Base-by-base conservation (phyloP, 306 rosid species). In the Castanea sativa region DNA sequence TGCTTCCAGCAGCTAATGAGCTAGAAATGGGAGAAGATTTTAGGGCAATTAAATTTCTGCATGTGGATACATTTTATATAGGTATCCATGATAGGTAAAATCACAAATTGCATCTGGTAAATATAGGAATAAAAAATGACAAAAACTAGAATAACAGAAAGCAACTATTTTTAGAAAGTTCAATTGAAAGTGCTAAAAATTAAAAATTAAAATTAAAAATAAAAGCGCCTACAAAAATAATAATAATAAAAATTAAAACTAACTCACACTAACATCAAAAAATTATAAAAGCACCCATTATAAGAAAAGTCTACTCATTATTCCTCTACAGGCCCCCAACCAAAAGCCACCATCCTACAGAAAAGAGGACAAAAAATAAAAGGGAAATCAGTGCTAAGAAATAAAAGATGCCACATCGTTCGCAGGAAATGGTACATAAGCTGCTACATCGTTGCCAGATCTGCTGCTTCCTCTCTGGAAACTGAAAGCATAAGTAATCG, bases 291-390 rank as follows among this genome's bases (percentile, higher is more conserved):
- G 80, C 83, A 87, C 85, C 88, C 83, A 78, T 85, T 81, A 60
- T 71, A 86, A 61, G 55, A 82, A 75, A 73, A 79, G 83, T 53
- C 70, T 60, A 77, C 81, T 79, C 78, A 76, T 83, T 76, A 63
- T 86, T 82, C 88, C 83, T 88, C 91, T 91, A 87, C 92, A 88
- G 53, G 87, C 56, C 84, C 83, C 77, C 86, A 76, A 71, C 75
- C 73, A 78, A 80, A 81, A 85, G 53, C 51, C 52, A 77, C 56
- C 79, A 88, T 83, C 79, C 86, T 83, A 87, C 79, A 73, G 84
- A 65, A 80, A 78, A 77, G 69, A n/a, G 55, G 74, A 16, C 29
- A 68, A 49, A 80, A 76, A 78, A 45, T 77, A 75, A 76, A 76
- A 32, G 69, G 76, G 74, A 86, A 81, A 77, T 71, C 61, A 83